These are phyloP conservation scores for Cryptococcus amylolentus DNA, from an alignment of 1,284 basidiomycete genomes.

Conservation along the genomic window DNA sequence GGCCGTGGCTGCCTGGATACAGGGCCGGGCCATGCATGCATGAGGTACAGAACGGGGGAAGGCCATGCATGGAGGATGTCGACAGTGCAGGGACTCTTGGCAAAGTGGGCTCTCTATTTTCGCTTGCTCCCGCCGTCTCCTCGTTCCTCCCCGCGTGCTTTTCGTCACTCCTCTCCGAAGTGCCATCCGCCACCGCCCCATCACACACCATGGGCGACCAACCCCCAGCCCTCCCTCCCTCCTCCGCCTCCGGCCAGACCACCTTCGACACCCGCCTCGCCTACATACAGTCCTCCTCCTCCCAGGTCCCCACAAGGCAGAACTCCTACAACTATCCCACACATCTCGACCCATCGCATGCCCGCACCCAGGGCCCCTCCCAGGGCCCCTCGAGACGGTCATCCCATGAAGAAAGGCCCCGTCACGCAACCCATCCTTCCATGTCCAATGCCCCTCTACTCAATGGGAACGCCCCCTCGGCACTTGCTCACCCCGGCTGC, in stretches of 20 bases:
- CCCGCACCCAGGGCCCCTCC: neutral
- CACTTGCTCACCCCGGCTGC: conserved; percentile 25
- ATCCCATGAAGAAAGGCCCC: neutral
- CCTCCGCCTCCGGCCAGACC: conserved; percentile 1
- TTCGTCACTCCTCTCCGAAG: neutral
- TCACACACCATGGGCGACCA: neutral
- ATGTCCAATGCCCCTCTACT: neutral
- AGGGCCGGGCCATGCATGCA: no score
- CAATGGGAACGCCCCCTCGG: neutral
- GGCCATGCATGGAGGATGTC: no score
- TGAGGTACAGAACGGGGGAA: no score
- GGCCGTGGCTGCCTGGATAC: no score
- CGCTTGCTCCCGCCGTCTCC: neutral
- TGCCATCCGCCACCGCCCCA: neutral
- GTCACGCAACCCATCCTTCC: neutral
- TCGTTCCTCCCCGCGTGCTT: neutral
- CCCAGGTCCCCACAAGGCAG: neutral
- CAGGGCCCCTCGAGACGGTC: neutral
- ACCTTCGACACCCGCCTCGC: conserved; percentile 12
- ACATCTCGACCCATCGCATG: neutral
- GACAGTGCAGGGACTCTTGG: no score
- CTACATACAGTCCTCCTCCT: conserved; percentile 1
- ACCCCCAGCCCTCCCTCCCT: neutral
- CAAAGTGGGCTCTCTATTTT: no score
- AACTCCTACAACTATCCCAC: neutral